Evolutionary conservation across 140 eudicot species (phyloP).

Genomic region (Bidens hawaiensis): DNA sequence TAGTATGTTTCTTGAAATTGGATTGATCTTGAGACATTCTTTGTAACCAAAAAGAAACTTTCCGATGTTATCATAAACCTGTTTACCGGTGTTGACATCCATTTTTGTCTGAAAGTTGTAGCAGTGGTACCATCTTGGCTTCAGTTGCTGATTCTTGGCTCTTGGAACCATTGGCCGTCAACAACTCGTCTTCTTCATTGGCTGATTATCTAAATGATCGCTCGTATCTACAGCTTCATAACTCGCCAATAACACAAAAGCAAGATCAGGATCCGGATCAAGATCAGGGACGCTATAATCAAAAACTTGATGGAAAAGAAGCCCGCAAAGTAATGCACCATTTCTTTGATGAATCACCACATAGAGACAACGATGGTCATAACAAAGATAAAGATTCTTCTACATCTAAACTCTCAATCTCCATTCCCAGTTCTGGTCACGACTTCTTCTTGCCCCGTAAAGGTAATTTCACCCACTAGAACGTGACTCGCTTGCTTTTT

Average conservation of each 20-base stretch:
- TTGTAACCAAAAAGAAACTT: neutral
- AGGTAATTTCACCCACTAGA: constrained; percentile 30
- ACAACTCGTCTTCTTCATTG: constrained; percentile 19
- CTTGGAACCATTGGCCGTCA: constrained; percentile 42
- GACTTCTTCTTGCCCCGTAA: constrained; percentile 65
- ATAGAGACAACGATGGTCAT: constrained; percentile 37
- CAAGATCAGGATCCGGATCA: constrained; percentile 25
- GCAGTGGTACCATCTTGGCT: constrained; percentile 25
- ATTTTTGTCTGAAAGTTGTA: constrained; percentile 35
- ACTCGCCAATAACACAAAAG: constrained; percentile 14
- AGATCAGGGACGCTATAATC: constrained; percentile 22
- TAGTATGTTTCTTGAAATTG: neutral
- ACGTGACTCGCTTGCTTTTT: neutral
- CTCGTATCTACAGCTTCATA: constrained; percentile 30
- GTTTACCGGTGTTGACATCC: no score
- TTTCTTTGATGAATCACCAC: constrained; percentile 86
- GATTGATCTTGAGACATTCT: neutral
- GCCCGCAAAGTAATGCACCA: constrained; percentile 86
- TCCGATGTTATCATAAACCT: neutral
- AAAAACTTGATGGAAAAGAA: constrained; percentile 32
- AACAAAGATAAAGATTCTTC: constrained; percentile 42
- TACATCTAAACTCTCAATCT: constrained; percentile 73
- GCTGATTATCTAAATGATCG: constrained; percentile 32
- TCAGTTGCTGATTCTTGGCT: constrained; percentile 48
- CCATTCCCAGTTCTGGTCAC: constrained; percentile 54